phyloP scores from a whole-genome alignment of 176 grass and related monocot species.

The Phyllostachys edulis region DNA sequence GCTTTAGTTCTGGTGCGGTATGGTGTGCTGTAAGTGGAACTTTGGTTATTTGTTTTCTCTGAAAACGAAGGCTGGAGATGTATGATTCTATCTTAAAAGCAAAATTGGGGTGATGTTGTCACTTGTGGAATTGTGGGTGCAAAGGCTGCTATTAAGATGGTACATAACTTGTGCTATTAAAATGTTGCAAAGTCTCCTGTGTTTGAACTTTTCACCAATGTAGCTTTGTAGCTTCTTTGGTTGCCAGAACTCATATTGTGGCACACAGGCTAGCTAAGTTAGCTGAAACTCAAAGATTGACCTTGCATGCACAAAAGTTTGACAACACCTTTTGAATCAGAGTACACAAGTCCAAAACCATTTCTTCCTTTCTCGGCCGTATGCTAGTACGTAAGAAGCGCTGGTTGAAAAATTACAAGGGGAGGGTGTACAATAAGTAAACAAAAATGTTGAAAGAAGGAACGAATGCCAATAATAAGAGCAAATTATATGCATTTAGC shows the following conservation, averaged over 20 bases:
- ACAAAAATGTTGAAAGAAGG: not conserved
- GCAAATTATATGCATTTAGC: slow-evolving; percentile 21
- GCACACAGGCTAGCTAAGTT: not conserved
- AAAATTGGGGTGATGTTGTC: too few species aligned
- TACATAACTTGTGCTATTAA: too few species aligned
- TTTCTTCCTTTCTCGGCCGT: not conserved
- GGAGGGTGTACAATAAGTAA: not conserved
- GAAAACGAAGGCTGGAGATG: too few species aligned
- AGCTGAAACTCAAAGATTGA: not conserved
- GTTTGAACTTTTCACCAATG: too few species aligned
- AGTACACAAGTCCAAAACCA: not conserved
- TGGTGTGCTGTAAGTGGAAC: too few species aligned
- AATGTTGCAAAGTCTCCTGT: too few species aligned
- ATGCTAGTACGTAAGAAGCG: not conserved
- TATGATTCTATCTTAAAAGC: too few species aligned
- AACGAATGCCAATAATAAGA: not conserved
- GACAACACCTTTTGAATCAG: not conserved
- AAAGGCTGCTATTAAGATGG: too few species aligned
- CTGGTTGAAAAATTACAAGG: not conserved
- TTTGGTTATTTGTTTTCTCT: too few species aligned
- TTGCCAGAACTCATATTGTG: not conserved
- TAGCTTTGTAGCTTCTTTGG: too few species aligned
- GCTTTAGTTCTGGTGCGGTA: too few species aligned
- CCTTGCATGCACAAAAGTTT: not conserved
- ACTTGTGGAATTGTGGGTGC: too few species aligned